Conservation (phyloP, 2,329 filamentous ascomycete species). For the Venturiaceae sp. region DNA sequence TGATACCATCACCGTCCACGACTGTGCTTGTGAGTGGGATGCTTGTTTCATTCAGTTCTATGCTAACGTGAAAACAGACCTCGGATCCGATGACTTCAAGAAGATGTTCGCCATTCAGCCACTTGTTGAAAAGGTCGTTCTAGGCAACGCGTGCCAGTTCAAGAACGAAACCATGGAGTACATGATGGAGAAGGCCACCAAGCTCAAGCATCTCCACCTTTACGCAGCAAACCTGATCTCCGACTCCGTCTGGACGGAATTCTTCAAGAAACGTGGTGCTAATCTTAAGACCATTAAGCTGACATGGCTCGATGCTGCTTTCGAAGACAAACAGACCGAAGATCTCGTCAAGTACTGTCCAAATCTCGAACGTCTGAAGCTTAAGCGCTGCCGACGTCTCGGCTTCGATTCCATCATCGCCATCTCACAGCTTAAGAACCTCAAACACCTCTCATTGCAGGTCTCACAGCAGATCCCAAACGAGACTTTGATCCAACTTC, state of each 20-base stretch:
- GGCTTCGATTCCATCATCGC: slow-evolving; percentile 54
- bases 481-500: slow-evolving; percentile 48
- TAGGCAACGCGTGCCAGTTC: slow-evolving; percentile 83
- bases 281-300: slow-evolving; percentile 62
- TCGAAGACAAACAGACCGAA: slow-evolving; percentile 60
- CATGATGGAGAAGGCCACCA: slow-evolving; percentile 59
- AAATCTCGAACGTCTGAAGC: slow-evolving; percentile 63
- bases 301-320: slow-evolving; percentile 74
- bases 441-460: slow-evolving; percentile 69
- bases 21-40: slow-evolving; percentile 41
- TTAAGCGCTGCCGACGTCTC: slow-evolving; percentile 70
- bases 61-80: slow-evolving; percentile 33
- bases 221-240: slow-evolving; percentile 78
- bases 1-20: slow-evolving; percentile 48
- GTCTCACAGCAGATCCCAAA: slow-evolving; percentile 48
- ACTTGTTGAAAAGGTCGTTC: slow-evolving; percentile 57
- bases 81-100: slow-evolving; percentile 67
- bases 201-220: slow-evolving; percentile 65
- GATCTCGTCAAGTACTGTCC: slow-evolving; percentile 56
- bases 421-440: slow-evolving; percentile 50
- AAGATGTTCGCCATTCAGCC: slow-evolving; percentile 71
- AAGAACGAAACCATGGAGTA: slow-evolving; percentile 79
- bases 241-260: slow-evolving; percentile 62
- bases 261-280: slow-evolving; percentile 56
- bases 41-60: background rate